phyloP scores from a whole-genome alignment of 371 early-diverging fungal species.

The Rhizopus sp. region DNA sequence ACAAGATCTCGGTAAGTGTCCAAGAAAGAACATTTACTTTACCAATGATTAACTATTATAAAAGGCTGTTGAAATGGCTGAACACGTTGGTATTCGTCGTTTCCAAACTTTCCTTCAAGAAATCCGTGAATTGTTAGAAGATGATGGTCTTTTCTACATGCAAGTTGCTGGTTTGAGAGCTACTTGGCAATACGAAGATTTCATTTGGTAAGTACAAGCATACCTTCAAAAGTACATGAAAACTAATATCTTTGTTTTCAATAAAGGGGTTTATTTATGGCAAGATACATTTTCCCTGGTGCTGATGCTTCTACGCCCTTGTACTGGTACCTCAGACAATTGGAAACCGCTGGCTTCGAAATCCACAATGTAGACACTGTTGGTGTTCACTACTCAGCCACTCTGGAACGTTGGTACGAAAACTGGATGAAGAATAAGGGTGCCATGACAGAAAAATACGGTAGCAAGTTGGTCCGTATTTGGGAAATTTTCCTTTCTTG shows the following conservation, averaged over 20 bases:
- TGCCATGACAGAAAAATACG: constrained; percentile 79
- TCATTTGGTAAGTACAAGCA: constrained; percentile 60
- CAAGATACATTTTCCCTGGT: constrained; percentile 97
- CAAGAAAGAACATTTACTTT: neutral
- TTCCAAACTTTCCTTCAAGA: constrained; percentile 92
- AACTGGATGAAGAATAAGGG: constrained; percentile 97
- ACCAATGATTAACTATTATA: neutral
- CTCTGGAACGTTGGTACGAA: constrained; percentile 93
- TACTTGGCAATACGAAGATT: constrained; percentile 89
- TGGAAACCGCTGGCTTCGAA: constrained; percentile 93
- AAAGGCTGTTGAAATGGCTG: constrained; percentile 94
- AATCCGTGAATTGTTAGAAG: constrained; percentile 91
- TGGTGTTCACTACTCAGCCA: constrained; percentile 97
- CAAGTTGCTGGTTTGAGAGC: constrained; percentile 96
- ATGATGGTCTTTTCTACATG: constrained; percentile 96
- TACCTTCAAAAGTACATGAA: neutral
- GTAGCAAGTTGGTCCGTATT: constrained; percentile 78
- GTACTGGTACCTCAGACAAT: constrained; percentile 90
- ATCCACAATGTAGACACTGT: constrained; percentile 86
- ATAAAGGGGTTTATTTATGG: constrained; percentile 91
- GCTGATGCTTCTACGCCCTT: constrained; percentile 97
- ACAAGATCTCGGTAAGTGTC: constrained; percentile 81
- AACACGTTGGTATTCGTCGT: constrained; percentile 94
- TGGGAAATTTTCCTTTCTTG: constrained; percentile 98
- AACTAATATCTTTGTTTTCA: constrained; percentile 31